Evolutionary conservation across 352 stramenopile genomes (phyloP).

Genomic region (Salisapilia sapeloensis): DNA sequence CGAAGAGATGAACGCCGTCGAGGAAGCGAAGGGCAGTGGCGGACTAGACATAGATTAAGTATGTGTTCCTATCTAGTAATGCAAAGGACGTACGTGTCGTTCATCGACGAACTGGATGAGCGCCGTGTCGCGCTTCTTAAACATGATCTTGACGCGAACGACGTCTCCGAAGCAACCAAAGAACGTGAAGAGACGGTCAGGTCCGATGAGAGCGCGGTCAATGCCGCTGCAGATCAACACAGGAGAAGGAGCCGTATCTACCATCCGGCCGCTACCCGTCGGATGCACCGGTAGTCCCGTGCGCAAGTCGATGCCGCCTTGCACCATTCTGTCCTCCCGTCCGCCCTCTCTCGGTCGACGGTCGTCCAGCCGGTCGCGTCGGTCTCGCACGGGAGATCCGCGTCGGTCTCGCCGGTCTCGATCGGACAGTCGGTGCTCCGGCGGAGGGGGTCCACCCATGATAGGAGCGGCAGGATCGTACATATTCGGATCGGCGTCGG

Average conservation of each 20-base stretch:
- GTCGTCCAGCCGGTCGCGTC: too few species aligned
- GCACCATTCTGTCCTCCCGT: too few species aligned
- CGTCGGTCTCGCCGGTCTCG: too few species aligned
- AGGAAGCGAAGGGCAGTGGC: constrained; percentile 62
- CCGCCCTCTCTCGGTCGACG: too few species aligned
- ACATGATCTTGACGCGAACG: constrained; percentile 77
- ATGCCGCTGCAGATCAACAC: constrained; percentile 78
- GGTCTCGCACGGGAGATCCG: too few species aligned
- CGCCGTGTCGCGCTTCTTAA: constrained; percentile 65
- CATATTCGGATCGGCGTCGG: constrained; percentile 3
- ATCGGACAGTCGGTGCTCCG: too few species aligned
- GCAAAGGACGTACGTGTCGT: constrained; percentile 29
- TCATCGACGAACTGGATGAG: constrained; percentile 69
- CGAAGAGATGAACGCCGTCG: constrained; percentile 53
- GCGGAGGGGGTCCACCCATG: too few species aligned
- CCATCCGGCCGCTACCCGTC: constrained; percentile 33
- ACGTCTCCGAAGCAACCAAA: constrained; percentile 77
- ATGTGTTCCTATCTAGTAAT: background rate
- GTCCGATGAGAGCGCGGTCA: constrained; percentile 39
- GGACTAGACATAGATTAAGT: constrained; percentile 11
- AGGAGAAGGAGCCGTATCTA: constrained; percentile 30
- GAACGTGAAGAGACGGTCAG: constrained; percentile 55
- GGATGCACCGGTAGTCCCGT: too few species aligned
- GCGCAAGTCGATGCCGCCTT: too few species aligned
- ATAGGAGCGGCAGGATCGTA: too few species aligned